Evolutionary conservation across 2,329 filamentous ascomycete genomes (phyloP), one percentile per base, ranked within the genome.

Genomic region (Chaetoscypha palmicola): DNA sequence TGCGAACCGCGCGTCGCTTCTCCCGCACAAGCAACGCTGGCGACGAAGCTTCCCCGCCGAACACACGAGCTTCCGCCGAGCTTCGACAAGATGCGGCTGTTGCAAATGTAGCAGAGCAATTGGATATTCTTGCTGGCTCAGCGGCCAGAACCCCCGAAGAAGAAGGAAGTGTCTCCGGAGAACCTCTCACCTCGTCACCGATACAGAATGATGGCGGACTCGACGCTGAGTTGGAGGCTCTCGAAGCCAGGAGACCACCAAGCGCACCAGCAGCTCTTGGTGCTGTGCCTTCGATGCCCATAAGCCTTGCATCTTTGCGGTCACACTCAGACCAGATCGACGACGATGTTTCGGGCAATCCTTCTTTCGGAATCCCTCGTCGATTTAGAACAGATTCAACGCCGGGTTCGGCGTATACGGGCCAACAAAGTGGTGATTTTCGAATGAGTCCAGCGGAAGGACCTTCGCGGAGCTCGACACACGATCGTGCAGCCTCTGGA

Each of bases 1-100:
- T 82, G 54, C 76, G 78, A 61, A 78, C 82, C 64, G 79, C 78
- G 56, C 76, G 77, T 50, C 76, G 77, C 51, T 75, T 83, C 58
- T 81, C 79, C 55, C 54, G 63, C 50, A 52, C 52, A 51, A 51
- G 59, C 62, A 16, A 62, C 51, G 54, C 68, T 54, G 48, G 54
- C 57, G 64, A 62, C 52, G 58, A 59, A 54, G 62, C 63, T 51
- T 53, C 58, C 16, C 36, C 55, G 22, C 41, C 59, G 32, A 55
- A 46, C 41, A 40, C 46, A n/a, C 48, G 44, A 39, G 33, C 47
- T 28, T 19, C 40, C 9, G 21, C 23, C 7, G 41, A 49, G n/a
- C 43, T 34, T 23, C 44, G 35, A 26, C 34, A 59, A 50, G 58
- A 55, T 38, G 37, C 42, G 36, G 50, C 52, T 14, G 41, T 57